Base-by-base conservation (phyloP, 108 stramenopile species). In the Nitzschia sp. region DNA sequence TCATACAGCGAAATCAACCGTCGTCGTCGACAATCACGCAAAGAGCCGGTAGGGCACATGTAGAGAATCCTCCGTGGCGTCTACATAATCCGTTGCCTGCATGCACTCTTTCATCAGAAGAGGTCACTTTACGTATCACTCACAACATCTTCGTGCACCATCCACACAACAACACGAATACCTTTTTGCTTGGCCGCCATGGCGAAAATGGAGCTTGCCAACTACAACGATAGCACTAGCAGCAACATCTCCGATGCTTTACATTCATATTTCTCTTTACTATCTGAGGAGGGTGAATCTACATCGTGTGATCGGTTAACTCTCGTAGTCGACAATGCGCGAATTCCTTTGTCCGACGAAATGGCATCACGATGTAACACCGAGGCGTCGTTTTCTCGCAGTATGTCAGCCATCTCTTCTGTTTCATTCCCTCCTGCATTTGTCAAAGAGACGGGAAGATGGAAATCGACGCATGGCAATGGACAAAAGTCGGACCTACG, bases 251-350 rank as follows among this genome's bases (percentile, higher is more conserved):
- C 21, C 2, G 8, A 44, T 24, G n/a, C 61, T 19, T 43, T 63
- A 17, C 61, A 46, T 9, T 46, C 21, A 0, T 65, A 65, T 15
- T 53, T 65, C n/a, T 21, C 37, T 37, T 0, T 3, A 51, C 9
- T 65, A 2, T 24, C 51, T 5, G 14, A 10, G 22, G 64, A 65
- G 44, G 10, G 10, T 10, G 37, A 65, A n/a, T 11, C 40, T 2
- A 51, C 34, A n/a, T n/a, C n/a, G 3, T 52, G 50, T 53, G 51
- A 53, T 7, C 46, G 25, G 26, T 11, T 60, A 8, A 39, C 25
- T 8, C 39, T 70, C 8, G 50, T 57, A 8, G 46, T 60, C 9
- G 69, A 70, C 58, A 70, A 70, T 52, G 69, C 69, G 20, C 58
- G 38, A 12, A 60, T 57, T 46, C 67, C 65, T 3, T 21, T 66